A percentile compares a stretch with the other conserved stretches of the same genome.
phyloP scores from a whole-genome alignment of 2,329 filamentous ascomycete species.

The Aspergillus sp. region DNA sequence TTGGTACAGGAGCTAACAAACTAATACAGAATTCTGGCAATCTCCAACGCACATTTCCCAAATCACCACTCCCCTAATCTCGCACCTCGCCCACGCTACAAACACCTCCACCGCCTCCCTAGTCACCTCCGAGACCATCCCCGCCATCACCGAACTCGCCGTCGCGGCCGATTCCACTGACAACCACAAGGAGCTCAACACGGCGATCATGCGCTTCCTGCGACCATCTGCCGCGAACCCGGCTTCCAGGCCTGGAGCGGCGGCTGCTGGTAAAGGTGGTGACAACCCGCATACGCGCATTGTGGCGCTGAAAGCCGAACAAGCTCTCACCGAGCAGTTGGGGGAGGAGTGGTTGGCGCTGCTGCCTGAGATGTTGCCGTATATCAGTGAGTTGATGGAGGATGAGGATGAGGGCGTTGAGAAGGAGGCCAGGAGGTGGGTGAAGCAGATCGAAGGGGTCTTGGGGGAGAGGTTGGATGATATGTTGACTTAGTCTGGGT shows the following conservation, averaged over 20 bases:
- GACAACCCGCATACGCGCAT: constrained; percentile 65
- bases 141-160: constrained; percentile 71
- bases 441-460: constrained; percentile 78
- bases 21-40: constrained; percentile 70
- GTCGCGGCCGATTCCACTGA: constrained; percentile 73
- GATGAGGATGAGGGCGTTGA: constrained; percentile 94
- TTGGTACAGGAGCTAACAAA: constrained; percentile 5
- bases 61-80: constrained; percentile 60
- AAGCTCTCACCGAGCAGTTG: constrained; percentile 66
- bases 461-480: constrained; percentile 83
- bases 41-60: constrained; percentile 74
- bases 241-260: constrained; percentile 14
- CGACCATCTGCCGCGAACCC: constrained; percentile 46
- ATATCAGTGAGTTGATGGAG: constrained; percentile 91
- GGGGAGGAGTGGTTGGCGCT: constrained; percentile 91
- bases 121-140: constrained; percentile 51
- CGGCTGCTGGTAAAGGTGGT: constrained; percentile 14
- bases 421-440: constrained; percentile 81
- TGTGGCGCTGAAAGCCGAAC: constrained; percentile 73
- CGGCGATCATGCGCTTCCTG: constrained; percentile 66
- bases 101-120: constrained; percentile 39
- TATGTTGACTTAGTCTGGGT: constrained; percentile 67
- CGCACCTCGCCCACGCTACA: constrained; percentile 51
- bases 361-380: constrained; percentile 90
- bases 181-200: constrained; percentile 85